Percentiles rank a stretch among this genome's conserved stretches.
phyloP scores from a whole-genome alignment of 352 stramenopile species.

The Pythium plurisporium region DNA sequence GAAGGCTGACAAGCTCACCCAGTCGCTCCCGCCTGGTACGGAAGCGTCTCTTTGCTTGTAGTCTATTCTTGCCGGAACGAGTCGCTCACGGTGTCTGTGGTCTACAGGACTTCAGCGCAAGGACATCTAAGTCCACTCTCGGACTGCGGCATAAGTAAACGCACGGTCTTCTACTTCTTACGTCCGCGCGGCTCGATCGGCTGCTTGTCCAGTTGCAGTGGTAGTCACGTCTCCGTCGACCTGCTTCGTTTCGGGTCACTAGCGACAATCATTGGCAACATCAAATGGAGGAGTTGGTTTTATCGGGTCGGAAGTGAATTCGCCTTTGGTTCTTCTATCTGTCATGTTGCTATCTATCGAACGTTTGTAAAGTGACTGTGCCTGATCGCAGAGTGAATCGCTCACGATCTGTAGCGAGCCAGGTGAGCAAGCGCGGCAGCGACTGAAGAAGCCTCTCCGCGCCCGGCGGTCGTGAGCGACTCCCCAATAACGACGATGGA shows the following conservation, averaged over 20 bases:
- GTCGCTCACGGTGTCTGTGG: background rate
- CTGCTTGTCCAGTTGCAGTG: slow-evolving; percentile 15
- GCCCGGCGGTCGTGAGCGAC: too few species aligned
- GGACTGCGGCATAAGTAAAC: slow-evolving; percentile 68
- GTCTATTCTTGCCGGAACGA: background rate
- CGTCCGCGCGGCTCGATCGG: slow-evolving; percentile 22
- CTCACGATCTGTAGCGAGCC: too few species aligned
- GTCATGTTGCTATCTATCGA: too few species aligned
- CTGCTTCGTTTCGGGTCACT: slow-evolving; percentile 2
- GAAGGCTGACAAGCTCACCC: slow-evolving; percentile 99
- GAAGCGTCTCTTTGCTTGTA: background rate
- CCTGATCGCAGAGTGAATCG: too few species aligned
- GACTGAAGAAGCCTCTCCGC: too few species aligned
- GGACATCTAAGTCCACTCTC: slow-evolving; percentile 82
- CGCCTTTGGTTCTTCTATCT: slow-evolving; percentile 26
- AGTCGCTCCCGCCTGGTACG: slow-evolving; percentile 96
- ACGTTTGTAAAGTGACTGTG: too few species aligned
- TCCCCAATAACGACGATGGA: too few species aligned
- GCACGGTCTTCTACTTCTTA: slow-evolving; percentile 73
- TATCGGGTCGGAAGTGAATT: slow-evolving; percentile 25
- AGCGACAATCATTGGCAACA: slow-evolving; percentile 18
- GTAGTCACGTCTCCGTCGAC: slow-evolving; percentile 9
- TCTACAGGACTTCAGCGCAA: slow-evolving; percentile 85
- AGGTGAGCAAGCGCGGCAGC: too few species aligned
- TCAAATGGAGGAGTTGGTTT: slow-evolving; percentile 24